phyloP scores from a whole-genome alignment of 1,139 yeast genomes.

The Sugiyamaella japonica region DNA sequence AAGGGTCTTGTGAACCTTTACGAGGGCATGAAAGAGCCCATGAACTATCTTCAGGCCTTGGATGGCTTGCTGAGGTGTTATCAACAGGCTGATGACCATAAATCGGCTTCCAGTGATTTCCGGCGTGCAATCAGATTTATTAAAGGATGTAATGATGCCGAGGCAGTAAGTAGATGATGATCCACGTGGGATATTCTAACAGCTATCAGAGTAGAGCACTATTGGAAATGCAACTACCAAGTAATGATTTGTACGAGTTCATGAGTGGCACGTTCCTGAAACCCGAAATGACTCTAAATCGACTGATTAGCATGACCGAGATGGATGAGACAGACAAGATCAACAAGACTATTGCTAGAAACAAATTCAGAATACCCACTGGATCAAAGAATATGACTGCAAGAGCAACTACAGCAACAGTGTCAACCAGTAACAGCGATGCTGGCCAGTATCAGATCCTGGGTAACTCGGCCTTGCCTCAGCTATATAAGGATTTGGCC shows the following conservation, averaged over 20 bases:
- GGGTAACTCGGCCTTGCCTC: slow-evolving; percentile 51
- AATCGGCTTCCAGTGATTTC: slow-evolving; percentile 31
- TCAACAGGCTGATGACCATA: slow-evolving; percentile 32
- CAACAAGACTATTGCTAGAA: slow-evolving; percentile 35
- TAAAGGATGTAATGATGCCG: slow-evolving; percentile 21
- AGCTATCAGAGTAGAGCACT: slow-evolving; percentile 45
- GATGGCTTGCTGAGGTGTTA: slow-evolving; percentile 32
- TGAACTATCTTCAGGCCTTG: slow-evolving; percentile 42
- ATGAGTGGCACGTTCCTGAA: slow-evolving; percentile 55
- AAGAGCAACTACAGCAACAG: slow-evolving; percentile 43
- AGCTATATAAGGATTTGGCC: slow-evolving; percentile 56
- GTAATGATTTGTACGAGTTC: slow-evolving; percentile 56
- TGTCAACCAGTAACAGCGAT: not conserved
- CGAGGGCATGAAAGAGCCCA: slow-evolving; percentile 46
- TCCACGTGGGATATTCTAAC: not conserved
- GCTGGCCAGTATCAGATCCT: slow-evolving; percentile 50
- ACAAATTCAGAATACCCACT: slow-evolving; percentile 39
- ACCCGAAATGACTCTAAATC: slow-evolving; percentile 51
- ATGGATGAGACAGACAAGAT: slow-evolving; percentile 45
- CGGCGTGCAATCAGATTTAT: slow-evolving; percentile 24
- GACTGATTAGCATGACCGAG: slow-evolving; percentile 51
- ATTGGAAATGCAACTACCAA: slow-evolving; percentile 61
- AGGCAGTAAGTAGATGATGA: slow-evolving; percentile 17
- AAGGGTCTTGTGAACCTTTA: slow-evolving; percentile 70
- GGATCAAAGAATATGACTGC: slow-evolving; percentile 24